phyloP scores from a whole-genome alignment of 805 yeast species.

The Pichia phayaonensis region DNA sequence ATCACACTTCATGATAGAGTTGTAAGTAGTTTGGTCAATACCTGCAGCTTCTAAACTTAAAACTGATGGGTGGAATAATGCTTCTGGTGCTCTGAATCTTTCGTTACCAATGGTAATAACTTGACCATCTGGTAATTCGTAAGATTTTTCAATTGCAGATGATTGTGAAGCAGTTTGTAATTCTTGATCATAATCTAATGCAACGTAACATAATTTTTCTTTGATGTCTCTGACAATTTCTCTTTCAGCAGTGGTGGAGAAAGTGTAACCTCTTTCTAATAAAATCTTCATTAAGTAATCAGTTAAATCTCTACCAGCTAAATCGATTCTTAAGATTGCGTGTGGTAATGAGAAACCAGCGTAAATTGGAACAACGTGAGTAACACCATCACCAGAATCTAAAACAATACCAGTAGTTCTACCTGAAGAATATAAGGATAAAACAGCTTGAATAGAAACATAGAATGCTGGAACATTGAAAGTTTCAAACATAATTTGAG shows the following conservation, averaged over 20 bases:
- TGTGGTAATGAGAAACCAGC: conserved; percentile 99
- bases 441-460: conserved; percentile 97
- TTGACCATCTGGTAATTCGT: conserved; percentile 99
- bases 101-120: conserved; percentile 99
- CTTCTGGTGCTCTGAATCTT: conserved; percentile 99
- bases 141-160: conserved; percentile 95
- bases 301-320: conserved; percentile 99
- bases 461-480: conserved; percentile 99
- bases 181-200: conserved; percentile 98
- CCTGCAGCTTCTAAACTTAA: conserved; percentile 91
- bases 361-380: conserved; percentile 99
- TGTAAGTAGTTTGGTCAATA: conserved; percentile 95
- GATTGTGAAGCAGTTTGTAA: conserved; percentile 98
- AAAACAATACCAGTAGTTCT: conserved; percentile 99
- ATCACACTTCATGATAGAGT: conserved; percentile 97
- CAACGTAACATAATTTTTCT: conserved; percentile 98
- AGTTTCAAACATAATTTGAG: conserved; percentile 98
- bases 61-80: conserved; percentile 96
- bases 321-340: conserved; percentile 96
- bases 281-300: conserved; percentile 98
- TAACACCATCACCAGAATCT: conserved; percentile 99
- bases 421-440: conserved; percentile 97
- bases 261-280: conserved; percentile 97
- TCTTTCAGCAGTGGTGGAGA: conserved; percentile 99
- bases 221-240: conserved; percentile 92